These are phyloP conservation scores for Bipolaris bicolor DNA, from an alignment of 2,329 filamentous ascomycete genomes.

Conservation along the genomic window DNA sequence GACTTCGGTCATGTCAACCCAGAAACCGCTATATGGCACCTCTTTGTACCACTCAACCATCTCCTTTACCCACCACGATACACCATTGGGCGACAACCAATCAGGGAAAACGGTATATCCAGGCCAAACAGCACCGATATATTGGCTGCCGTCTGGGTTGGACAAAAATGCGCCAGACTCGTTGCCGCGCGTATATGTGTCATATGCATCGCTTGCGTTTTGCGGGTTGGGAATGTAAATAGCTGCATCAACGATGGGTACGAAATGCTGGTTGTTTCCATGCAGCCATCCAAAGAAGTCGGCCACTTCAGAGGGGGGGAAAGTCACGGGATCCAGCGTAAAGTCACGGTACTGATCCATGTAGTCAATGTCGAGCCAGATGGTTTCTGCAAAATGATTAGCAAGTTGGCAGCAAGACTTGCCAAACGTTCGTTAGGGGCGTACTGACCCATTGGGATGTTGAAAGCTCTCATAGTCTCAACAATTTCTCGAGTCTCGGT, in stretches of 20 bases:
- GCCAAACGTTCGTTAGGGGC: background rate
- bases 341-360: conserved; percentile 61
- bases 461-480: conserved; percentile 59
- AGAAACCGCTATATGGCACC: conserved; percentile 60
- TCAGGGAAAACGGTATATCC: conserved; percentile 67
- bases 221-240: conserved; percentile 75
- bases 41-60: conserved; percentile 60
- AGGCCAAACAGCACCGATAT: conserved; percentile 63
- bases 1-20: conserved; percentile 69
- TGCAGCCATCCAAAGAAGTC: conserved; percentile 62
- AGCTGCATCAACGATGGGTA: conserved; percentile 67
- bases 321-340: conserved; percentile 61
- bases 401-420: background rate
- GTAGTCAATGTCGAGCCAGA: conserved; percentile 56
- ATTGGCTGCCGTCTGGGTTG: conserved; percentile 61
- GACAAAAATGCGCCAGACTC: conserved; percentile 58
- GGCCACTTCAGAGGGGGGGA: conserved; percentile 56
- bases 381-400: conserved; percentile 32
- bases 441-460: conserved; percentile 57
- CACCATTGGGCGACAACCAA: conserved; percentile 64
- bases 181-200: conserved; percentile 58
- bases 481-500: conserved; percentile 66
- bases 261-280: conserved; percentile 61
- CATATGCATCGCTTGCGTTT: conserved; percentile 67
- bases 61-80: conserved; percentile 65